These are phyloP conservation scores for Malus fusca DNA, from an alignment of 306 rosid species.

Conservation along the genomic window DNA sequence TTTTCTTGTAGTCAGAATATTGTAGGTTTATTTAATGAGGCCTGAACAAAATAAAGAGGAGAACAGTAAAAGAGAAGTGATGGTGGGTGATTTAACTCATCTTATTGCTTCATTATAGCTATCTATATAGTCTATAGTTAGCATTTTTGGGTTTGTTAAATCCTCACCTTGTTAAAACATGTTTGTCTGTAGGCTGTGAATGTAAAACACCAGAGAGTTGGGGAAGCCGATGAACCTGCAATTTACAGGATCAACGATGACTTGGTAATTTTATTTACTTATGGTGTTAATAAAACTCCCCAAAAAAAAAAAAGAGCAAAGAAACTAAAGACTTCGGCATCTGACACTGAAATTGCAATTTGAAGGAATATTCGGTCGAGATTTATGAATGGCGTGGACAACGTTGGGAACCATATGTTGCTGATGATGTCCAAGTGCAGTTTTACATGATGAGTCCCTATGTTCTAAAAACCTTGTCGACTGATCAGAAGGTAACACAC, in stretches of 20 bases:
- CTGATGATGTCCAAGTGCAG: conserved; percentile 91
- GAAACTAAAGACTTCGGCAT: conserved; percentile 5
- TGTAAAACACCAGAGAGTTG: conserved; percentile 77
- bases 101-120: conserved; percentile 7
- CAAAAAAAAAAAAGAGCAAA: background rate
- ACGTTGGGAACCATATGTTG: conserved; percentile 86
- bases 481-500: conserved; percentile 56
- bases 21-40: background rate
- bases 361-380: conserved; percentile 84
- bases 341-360: conserved; percentile 24
- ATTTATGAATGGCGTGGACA: conserved; percentile 87
- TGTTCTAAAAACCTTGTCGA: conserved; percentile 81
- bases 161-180: conserved; percentile 18
- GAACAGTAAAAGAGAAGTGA: background rate
- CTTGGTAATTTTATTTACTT: conserved; percentile 49
- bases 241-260: conserved; percentile 86
- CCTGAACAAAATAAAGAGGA: background rate
- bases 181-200: conserved; percentile 54
- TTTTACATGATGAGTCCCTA: conserved; percentile 99
- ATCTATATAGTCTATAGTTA: background rate
- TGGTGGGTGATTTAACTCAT: background rate
- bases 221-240: conserved; percentile 72
- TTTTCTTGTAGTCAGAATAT: background rate
- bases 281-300: background rate
- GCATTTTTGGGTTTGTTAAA: background rate